These are phyloP conservation scores for Tolypocladium ovalisporum DNA, from an alignment of 2,329 filamentous ascomycete genomes.

Conservation along the genomic window DNA sequence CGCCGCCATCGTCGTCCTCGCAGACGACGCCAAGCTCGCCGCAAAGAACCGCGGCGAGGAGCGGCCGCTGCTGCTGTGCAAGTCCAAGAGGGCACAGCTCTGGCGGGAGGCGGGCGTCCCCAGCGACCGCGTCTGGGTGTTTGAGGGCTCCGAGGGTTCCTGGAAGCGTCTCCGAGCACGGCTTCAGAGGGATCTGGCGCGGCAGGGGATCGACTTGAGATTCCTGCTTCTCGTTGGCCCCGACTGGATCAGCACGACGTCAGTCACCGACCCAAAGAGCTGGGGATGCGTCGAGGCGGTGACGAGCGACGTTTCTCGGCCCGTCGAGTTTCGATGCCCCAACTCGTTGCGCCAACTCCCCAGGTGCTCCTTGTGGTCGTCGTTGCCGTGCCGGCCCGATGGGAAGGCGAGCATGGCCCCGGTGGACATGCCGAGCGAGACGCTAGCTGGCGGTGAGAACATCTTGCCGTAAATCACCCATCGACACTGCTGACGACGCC, in stretches of 20 bases:
- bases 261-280: slow-evolving; percentile 5
- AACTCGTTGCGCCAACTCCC: slow-evolving; percentile 11
- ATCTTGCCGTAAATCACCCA: too few species aligned
- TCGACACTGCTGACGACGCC: neutral
- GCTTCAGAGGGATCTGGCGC: slow-evolving; percentile 2
- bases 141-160: slow-evolving; percentile 6
- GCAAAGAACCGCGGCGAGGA: slow-evolving; percentile 10
- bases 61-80: slow-evolving; percentile 6
- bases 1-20: slow-evolving; percentile 19
- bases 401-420: neutral
- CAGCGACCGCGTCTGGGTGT: slow-evolving; percentile 14
- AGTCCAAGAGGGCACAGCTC: slow-evolving; percentile 12
- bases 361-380: slow-evolving; percentile 8
- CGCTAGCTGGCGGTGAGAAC: neutral
- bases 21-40: slow-evolving; percentile 11
- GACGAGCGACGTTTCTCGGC: slow-evolving; percentile 13
- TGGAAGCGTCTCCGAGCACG: slow-evolving; percentile 8
- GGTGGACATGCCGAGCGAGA: neutral
- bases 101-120: slow-evolving; percentile 10
- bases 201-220: slow-evolving; percentile 7
- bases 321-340: slow-evolving; percentile 14
- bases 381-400: neutral
- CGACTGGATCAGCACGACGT: slow-evolving; percentile 8
- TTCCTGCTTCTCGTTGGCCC: slow-evolving; percentile 14
- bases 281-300: slow-evolving; percentile 14